Conservation (phyloP, 352 stramenopile genomes). For the Globisporangium spiculum region DNA sequence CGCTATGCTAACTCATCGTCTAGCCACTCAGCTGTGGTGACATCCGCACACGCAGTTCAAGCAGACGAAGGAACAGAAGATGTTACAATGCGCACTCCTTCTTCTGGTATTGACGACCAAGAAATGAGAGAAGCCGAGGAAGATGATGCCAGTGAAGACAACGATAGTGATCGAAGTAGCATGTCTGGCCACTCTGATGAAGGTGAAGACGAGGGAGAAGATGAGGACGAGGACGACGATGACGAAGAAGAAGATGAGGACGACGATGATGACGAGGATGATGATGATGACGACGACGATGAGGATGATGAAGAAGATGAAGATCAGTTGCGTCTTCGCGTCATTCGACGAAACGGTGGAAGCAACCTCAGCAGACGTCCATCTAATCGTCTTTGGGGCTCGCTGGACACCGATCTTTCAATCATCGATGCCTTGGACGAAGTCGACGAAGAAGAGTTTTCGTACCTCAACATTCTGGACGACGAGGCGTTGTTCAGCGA, state of each 20-base stretch:
- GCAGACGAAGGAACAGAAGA: slow-evolving; percentile 41
- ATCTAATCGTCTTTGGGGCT: slow-evolving; percentile 57
- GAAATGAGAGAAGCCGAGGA: slow-evolving; percentile 52
- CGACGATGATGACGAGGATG: slow-evolving; percentile 58
- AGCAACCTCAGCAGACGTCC: slow-evolving; percentile 31
- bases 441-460: slow-evolving; percentile 84
- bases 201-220: slow-evolving; percentile 24
- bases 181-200: slow-evolving; percentile 40
- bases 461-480: slow-evolving; percentile 71
- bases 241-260: slow-evolving; percentile 66
- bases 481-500: slow-evolving; percentile 59
- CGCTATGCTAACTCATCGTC: background rate
- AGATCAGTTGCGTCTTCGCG: slow-evolving; percentile 49
- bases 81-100: slow-evolving; percentile 62
- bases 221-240: slow-evolving; percentile 34
- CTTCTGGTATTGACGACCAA: slow-evolving; percentile 43
- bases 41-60: background rate
- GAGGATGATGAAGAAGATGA: slow-evolving; percentile 63
- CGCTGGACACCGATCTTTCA: slow-evolving; percentile 67
- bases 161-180: slow-evolving; percentile 59
- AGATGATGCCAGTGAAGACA: slow-evolving; percentile 52
- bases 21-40: background rate
- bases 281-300: slow-evolving; percentile 55
- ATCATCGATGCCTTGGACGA: slow-evolving; percentile 75
- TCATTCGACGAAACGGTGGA: slow-evolving; percentile 36